Evolutionary conservation across 768 basidiomycete species (phyloP), one percentile per base, ranked within the genome.

Genomic region (Termitomyces sp.): DNA sequence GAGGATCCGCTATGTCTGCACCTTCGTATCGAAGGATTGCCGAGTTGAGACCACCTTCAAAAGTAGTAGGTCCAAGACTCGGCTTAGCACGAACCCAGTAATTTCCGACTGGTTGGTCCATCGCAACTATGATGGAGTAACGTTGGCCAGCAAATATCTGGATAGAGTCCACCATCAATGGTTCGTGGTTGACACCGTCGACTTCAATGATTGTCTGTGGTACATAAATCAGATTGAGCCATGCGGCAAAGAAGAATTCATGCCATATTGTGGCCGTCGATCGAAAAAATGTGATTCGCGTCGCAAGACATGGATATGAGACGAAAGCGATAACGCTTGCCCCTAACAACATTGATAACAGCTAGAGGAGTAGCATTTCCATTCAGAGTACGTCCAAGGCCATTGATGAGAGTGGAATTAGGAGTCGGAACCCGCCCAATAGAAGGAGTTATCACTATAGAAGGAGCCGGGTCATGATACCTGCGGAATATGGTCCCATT

Each of bases 181-280:
- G 57, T 15, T 24, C 4, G 18, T 58, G 57, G 12, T 58, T 46
- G 12, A 46, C 45, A 24, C 45, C 45, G 22, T 46, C 45, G 45
- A 46, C 45, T 46, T 58, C 57, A 18, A 58, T 58, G 6, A 58
- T 50, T 9, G 57, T 58, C 57, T 46, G 22, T 22, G 20, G 22
- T 13, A 46, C 12, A 15, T 22, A 6, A 24, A 46, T 46, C 45
- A 46, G 45, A 46, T 24, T 2, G 2, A 1, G 4, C 11, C 2
- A 20, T 36, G 9, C 1, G 4, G 18, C 18, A 55, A 42, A 40
- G 18, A 36, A 38, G 15, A 28, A 2, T 16, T 38, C 55, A 46
- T 56, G n/a, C 77, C 74, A 84, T 66, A 5, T 68, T 66, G 60
- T 83, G 81, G 16, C 74, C 73, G 62, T 81, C 79, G 24, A 83